Evolutionary conservation across 345 rosid genomes (phyloP).

Genomic region (Jatropha curcas): DNA sequence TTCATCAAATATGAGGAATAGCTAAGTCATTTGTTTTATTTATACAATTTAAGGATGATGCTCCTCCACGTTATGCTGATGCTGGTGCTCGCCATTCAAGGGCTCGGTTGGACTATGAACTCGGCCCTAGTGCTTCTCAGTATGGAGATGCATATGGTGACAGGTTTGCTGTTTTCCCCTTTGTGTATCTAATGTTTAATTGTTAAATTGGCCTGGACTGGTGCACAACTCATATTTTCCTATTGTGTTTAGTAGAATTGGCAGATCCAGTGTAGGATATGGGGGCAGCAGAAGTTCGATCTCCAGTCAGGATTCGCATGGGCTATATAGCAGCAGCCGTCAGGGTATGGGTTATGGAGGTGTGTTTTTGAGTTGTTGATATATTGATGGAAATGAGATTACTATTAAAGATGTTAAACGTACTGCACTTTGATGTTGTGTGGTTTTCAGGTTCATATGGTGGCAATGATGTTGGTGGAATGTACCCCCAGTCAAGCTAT

Average conservation of each 20-base stretch:
- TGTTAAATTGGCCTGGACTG: neutral
- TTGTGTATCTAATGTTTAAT: neutral
- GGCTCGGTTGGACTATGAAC: conserved; percentile 87
- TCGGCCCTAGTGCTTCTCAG: conserved; percentile 57
- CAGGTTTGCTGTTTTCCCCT: conserved; percentile 47
- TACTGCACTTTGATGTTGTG: conserved; percentile 1
- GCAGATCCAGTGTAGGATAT: conserved; percentile 76
- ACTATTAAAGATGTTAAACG: neutral
- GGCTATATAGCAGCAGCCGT: conserved; percentile 65
- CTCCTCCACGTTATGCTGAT: conserved; percentile 84
- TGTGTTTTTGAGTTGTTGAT: conserved; percentile 28
- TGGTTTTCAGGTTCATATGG: conserved; percentile 71
- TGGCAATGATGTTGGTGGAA: conserved; percentile 68
- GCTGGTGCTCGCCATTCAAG: conserved; percentile 68
- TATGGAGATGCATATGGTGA: conserved; percentile 82
- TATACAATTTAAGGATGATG: conserved; percentile 59
- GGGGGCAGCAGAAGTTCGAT: conserved; percentile 79
- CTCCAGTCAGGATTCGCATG: conserved; percentile 79
- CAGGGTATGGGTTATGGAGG: conserved; percentile 85
- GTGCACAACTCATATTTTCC: conserved; percentile 5
- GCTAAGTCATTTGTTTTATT: conserved; percentile 5
- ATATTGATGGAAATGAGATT: conserved; percentile 14
- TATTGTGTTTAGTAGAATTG: conserved; percentile 55
- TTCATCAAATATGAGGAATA: neutral
- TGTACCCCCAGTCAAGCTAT: conserved; percentile 79